Conservation (phyloP, 2,329 filamentous ascomycete species). For the Aspergillaceae sp. region DNA sequence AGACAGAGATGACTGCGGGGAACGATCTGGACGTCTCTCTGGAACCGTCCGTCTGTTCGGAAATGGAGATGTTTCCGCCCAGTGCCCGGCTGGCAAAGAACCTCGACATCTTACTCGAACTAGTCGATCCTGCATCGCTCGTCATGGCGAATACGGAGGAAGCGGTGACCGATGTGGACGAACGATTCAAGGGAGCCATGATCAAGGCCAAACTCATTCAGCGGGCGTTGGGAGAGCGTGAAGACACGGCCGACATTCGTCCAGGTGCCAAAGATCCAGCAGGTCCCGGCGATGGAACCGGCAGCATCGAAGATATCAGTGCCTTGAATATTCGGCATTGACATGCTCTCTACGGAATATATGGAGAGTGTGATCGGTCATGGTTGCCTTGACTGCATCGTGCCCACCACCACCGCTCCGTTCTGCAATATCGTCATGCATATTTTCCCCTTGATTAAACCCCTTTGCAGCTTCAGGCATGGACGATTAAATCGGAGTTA, state of each 20-base stretch:
- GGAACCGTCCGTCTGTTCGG: constrained; percentile 21
- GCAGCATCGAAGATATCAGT: constrained; percentile 43
- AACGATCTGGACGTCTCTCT: constrained; percentile 12
- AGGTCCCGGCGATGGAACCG: constrained; percentile 27
- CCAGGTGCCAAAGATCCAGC: constrained; percentile 21
- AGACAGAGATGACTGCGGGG: background rate
- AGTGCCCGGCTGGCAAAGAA: constrained; percentile 69
- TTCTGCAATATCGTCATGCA: too few relatives aligned
- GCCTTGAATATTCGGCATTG: constrained; percentile 33
- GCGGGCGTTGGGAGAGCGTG: constrained; percentile 51
- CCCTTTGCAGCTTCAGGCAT: too few relatives aligned
- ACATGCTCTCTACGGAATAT: constrained; percentile 2
- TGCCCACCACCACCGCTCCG: too few relatives aligned
- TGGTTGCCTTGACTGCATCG: too few relatives aligned
- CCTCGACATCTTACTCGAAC: constrained; percentile 61
- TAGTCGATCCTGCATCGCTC: constrained; percentile 70
- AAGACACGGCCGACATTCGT: constrained; percentile 20
- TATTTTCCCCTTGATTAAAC: too few relatives aligned
- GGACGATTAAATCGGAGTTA: too few relatives aligned
- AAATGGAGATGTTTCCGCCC: constrained; percentile 40
- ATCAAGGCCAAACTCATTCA: constrained; percentile 82
- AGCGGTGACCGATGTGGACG: constrained; percentile 83
- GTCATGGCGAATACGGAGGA: constrained; percentile 79
- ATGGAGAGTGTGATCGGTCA: too few relatives aligned
- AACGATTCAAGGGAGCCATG: constrained; percentile 71